Evolutionary conservation across 2,329 filamentous ascomycete genomes (phyloP), one percentile per base, ranked within the genome.

Genomic region (Aspergillus japonicus): DNA sequence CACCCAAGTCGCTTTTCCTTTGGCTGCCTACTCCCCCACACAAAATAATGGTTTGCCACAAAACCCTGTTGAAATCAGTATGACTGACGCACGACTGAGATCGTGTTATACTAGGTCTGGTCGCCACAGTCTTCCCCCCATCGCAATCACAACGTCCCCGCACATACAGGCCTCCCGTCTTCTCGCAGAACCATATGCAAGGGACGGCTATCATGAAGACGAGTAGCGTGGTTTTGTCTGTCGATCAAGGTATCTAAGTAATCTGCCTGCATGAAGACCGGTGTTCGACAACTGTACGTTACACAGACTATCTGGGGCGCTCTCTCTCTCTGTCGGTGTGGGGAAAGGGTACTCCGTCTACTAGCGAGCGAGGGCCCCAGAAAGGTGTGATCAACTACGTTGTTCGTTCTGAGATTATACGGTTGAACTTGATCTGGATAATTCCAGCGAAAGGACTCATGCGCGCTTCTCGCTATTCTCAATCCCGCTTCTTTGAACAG

Each of bases 401-500:
- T 62, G 61, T 68, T 66, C 68, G 74, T 75, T 76, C 75, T 77
- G 75, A 77, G 75, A 77, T 69, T 66, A 77, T 75, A 77, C 75
- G 75, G 75, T 77, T 76, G 69, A 75, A 77, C 74, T 77, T 77
- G 74, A 76, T 76, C 73, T 77, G 74, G 74, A 73, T 74, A 76
- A 77, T 74, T 74, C 75, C 75, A 77, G 75, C 75, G 75, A 76
- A 77, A 77, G 75, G 67, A 77, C 73, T 76, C 71, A 75, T 77
- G 74, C 75, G 62, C 66, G 69, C 67, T 70, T 69, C 64, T 66
- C 57, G 52, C 62, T 63, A 54, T 62, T 58, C 58, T 50, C n/a
- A 54, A 56, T 49, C 54, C 47, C 42, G 35, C 26, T 35, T 33
- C 33, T 29, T 11, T 16, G 26, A 7, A 29, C 50, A 21, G 47